Base-by-base conservation (phyloP, 805 yeast species). In the Candida qinlingensis region DNA sequence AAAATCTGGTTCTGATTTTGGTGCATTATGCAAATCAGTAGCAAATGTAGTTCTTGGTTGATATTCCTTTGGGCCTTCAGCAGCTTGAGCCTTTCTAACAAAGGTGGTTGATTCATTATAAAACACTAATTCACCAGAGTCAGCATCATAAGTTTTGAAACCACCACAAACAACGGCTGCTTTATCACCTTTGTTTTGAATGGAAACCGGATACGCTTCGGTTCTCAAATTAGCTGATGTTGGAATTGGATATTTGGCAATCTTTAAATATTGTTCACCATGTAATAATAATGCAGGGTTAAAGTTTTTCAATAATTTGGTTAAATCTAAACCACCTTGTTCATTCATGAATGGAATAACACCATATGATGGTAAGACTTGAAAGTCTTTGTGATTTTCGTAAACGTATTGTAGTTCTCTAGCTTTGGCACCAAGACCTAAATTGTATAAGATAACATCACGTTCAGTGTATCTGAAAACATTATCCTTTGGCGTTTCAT, bases 221-320 rank as follows among this genome's bases (percentile, higher is more conserved):
- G 96, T 86, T 47, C 68, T 74, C 40, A 90, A 66, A 2, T 69
- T 64, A 4, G 83, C 96, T 53, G 77, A 74, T 1, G 86, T 79
- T 53, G 96, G 95, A 49, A 92, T 74, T 49, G 96, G 94, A 73
- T 77, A 82, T 65, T 83, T 79, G 54, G 75, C 75, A 54, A 92
- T 66, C 68, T 81, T 89, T 58, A 91, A 73, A 68, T 86, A 92
- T 67, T 92, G 97, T 71, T 92, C 99, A 51, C 98, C 99, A 66
- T 92, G 98, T 57, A 92, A 77, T 62, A 92, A 75, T 68, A 85
- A 76, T 80, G 89, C 84, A 52, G 94, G 96, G 69, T 88, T 87
- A 75, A 88, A 92, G 70, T 87, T 82, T 50, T 82, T 85, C 57
- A 92, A 81, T 40, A 83, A 66, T 50, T 75, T 72, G 52, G 76